These are phyloP conservation scores for Tanacetum coccineum DNA, from an alignment of 129 eudicot genomes.

Conservation along the genomic window DNA sequence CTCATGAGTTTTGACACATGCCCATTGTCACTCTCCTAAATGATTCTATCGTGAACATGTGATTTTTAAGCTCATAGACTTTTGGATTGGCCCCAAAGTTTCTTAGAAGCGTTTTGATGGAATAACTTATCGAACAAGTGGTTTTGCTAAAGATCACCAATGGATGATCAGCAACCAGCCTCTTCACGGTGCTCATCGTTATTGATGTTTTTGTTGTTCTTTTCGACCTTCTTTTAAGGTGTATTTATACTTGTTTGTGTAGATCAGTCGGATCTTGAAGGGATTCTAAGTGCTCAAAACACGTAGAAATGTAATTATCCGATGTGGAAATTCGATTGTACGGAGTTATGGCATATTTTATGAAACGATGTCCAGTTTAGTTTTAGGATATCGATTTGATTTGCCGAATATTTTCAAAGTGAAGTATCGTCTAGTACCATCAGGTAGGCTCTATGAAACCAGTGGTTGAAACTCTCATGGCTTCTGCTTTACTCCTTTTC, in stretches of 20 bases:
- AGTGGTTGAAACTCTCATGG: constrained; percentile 17
- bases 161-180: constrained; percentile 39
- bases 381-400: constrained; percentile 24
- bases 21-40: no score
- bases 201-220: neutral
- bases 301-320: neutral
- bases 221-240: constrained; percentile 1
- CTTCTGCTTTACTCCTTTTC: constrained; percentile 9
- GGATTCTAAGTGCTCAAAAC: constrained; percentile 6
- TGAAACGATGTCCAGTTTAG: neutral
- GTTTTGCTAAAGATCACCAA: constrained; percentile 50
- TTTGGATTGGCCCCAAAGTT: constrained; percentile 42
- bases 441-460: constrained; percentile 16
- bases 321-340: neutral
- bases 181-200: constrained; percentile 32
- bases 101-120: constrained; percentile 29
- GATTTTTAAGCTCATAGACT: constrained; percentile 26
- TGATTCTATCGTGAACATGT: neutral
- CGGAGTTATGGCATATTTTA: constrained; percentile 12
- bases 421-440: constrained; percentile 19
- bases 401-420: constrained; percentile 21
- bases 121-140: constrained; percentile 33
- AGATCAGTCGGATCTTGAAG: neutral
- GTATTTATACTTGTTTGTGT: constrained; percentile 4
- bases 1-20: no score